These are phyloP conservation scores for Rhododendron simsii DNA, from an alignment of 148 eudicot species.

Conservation along the genomic window DNA sequence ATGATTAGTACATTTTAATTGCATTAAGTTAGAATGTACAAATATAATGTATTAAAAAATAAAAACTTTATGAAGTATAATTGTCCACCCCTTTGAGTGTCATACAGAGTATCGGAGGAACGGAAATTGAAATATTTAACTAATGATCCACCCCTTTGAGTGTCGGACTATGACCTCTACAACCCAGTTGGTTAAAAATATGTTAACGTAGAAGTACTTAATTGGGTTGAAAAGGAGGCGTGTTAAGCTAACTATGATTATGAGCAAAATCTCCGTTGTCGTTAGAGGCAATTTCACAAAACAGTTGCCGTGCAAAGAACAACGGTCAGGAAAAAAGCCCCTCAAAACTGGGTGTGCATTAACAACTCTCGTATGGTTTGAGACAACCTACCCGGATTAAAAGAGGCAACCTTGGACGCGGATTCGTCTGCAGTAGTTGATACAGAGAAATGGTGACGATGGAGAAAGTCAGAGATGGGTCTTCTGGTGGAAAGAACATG, in stretches of 20 bases:
- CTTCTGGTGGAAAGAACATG: not conserved
- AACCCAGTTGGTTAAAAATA: not conserved
- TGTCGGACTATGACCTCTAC: not conserved
- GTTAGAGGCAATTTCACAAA: constrained; percentile 7
- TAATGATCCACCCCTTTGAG: not conserved
- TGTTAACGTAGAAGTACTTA: not conserved
- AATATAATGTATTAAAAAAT: too few species aligned
- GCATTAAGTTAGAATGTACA: too few species aligned
- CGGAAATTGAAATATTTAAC: not conserved
- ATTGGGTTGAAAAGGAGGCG: not conserved
- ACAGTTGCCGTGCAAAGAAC: constrained; percentile 3
- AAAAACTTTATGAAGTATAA: too few species aligned
- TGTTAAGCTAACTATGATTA: not conserved
- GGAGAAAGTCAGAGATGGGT: not conserved
- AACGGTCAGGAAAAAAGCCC: not conserved
- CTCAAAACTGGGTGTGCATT: not conserved
- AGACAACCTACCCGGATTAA: not conserved
- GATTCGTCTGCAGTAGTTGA: not conserved
- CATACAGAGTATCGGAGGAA: not conserved
- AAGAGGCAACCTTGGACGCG: not conserved
- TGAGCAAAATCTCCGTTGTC: not conserved
- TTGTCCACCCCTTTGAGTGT: too few species aligned
- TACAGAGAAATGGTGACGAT: not conserved
- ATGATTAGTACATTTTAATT: too few species aligned
- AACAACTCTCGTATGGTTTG: not conserved